Evolutionary conservation across 305 asterid genomes (phyloP).

Genomic region (Fraxinus angustifolia): DNA sequence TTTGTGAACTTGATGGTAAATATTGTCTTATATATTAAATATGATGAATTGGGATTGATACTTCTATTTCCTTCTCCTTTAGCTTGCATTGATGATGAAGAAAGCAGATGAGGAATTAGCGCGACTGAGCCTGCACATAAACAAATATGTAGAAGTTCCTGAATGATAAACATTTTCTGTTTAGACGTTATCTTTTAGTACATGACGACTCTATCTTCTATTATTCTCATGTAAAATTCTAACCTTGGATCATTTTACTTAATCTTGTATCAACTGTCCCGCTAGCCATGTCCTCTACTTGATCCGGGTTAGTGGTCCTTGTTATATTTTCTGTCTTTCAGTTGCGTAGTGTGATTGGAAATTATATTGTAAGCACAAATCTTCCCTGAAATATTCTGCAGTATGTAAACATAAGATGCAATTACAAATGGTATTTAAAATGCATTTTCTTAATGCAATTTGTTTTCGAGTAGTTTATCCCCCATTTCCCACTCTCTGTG

Average conservation of each 20-base stretch:
- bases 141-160: not conserved
- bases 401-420: not conserved
- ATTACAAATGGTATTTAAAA: not conserved
- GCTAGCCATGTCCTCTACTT: not conserved
- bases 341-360: not conserved
- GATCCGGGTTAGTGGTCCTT: not conserved
- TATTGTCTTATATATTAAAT: not conserved
- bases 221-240: not conserved
- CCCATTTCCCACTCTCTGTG: not conserved
- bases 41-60: not conserved
- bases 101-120: not conserved
- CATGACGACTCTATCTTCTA: not conserved
- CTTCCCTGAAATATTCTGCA: not conserved
- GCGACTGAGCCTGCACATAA: not conserved
- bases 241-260: not conserved
- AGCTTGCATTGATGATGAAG: constrained; percentile 31
- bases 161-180: not conserved
- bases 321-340: not conserved
- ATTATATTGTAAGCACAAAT: not conserved
- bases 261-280: not conserved
- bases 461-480: not conserved
- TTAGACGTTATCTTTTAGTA: not conserved
- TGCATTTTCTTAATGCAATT: not conserved
- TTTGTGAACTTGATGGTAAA: not conserved
- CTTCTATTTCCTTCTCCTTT: not conserved